Base-by-base conservation (phyloP, 129 eudicot species). In the Flaveria sonorensis region DNA sequence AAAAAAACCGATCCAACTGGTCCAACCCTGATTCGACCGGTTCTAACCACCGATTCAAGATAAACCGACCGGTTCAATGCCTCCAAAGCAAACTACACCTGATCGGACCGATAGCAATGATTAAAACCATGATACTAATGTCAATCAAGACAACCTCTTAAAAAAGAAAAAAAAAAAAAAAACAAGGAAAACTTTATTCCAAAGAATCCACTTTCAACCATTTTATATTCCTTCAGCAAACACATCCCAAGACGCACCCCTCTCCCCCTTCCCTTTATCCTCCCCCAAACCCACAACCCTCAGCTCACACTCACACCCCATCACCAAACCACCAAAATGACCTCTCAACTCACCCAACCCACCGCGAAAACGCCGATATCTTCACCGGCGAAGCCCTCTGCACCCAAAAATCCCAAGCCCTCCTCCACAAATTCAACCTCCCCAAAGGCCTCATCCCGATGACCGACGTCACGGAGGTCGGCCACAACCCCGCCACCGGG, bases 401-500 rank as follows among this genome's bases (percentile, higher is more conserved):
- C 90, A 85, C 83, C 81, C 57, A 72, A 28, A 91, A 94, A 79
- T 74, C 96, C 0, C 69, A 61, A 0, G 96, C 86, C 15, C 86
- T 94, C 2, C 86, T 94, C 59, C 46, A 70, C 61, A 82, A 80
- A 50, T 84, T 86, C 30, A 60, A 75, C 63, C 79, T 91, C 45
- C 99, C 99, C 18, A 86, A 71, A 32, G 97, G 96, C 32, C 85
- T 94, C 1, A 86, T 94, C 40, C 97, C 99, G 0, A 66, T 91
- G 71, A 80, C 84, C 69, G 96, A 89, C 82, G 78, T 94, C 43
- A 63, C 79, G 0, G 97, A 94, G 79, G 88, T 89, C 32, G 97
- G 97, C 43, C 65, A 86, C 87, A 91, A 89, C 78, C 73, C 79
- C 13, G 63, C 79, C 8, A 84, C 96, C 2, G 97, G 98, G 4